These are phyloP conservation scores for Aquanectria penicillioides DNA, from an alignment of 2,329 filamentous ascomycete species.

Conservation along the genomic window DNA sequence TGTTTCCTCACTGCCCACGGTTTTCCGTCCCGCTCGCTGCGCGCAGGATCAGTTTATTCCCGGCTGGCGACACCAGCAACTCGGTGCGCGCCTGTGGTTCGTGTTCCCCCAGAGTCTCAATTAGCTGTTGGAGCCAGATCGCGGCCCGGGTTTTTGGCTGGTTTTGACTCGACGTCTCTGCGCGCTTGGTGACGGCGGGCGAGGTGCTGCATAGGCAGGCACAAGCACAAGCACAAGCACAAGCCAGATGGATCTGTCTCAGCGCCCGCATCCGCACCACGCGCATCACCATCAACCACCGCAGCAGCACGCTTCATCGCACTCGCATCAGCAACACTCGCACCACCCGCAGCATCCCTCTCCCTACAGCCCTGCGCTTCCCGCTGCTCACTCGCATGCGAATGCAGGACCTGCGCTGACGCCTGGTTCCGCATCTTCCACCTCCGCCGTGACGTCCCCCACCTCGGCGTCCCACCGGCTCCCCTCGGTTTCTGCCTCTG, in stretches of 20 bases:
- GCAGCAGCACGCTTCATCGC: constrained; percentile 25
- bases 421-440: constrained; percentile 40
- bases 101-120: constrained; percentile 21
- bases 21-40: not conserved
- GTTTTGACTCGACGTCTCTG: constrained; percentile 15
- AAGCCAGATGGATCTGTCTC: constrained; percentile 1
- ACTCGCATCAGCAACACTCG: constrained; percentile 23
- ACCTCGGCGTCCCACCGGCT: constrained; percentile 38
- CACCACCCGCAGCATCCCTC: constrained; percentile 32
- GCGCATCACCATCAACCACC: constrained; percentile 31
- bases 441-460: constrained; percentile 38
- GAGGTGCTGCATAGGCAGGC: constrained; percentile 35
- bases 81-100: constrained; percentile 10
- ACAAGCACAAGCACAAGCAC: constrained; percentile 31
- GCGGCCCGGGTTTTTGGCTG: not conserved
- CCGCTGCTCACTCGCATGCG: constrained; percentile 29
- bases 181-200: constrained; percentile 17
- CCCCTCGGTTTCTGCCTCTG: constrained; percentile 34
- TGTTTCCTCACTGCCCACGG: not conserved
- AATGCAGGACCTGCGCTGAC: constrained; percentile 35
- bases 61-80: constrained; percentile 25
- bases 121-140: constrained; percentile 9
- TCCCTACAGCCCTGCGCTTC: constrained; percentile 32
- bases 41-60: constrained; percentile 28
- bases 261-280: constrained; percentile 40